Percentiles rank a stretch among this genome's conserved stretches.
Evolutionary conservation across 257 asterid genomes (phyloP).

Genomic region (Solanum microdontum): DNA sequence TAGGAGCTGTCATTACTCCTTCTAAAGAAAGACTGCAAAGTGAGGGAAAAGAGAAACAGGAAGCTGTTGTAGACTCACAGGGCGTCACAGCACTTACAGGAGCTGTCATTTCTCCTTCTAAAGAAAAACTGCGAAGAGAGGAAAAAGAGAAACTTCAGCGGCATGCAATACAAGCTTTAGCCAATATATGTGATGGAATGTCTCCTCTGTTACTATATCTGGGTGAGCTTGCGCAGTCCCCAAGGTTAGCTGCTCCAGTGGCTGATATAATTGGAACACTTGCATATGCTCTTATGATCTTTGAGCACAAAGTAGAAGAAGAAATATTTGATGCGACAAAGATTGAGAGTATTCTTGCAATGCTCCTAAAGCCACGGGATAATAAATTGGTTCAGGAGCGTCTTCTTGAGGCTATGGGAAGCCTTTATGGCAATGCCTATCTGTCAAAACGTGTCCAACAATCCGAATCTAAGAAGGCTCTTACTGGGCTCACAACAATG

Average conservation of each 20-base stretch:
- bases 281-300: constrained; percentile 65
- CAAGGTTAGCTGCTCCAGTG: constrained; percentile 82
- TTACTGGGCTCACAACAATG: constrained; percentile 62
- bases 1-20: constrained; percentile 72
- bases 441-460: constrained; percentile 32
- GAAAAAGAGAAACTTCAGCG: constrained; percentile 56
- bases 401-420: constrained; percentile 72
- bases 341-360: constrained; percentile 47
- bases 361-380: constrained; percentile 80
- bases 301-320: constrained; percentile 34
- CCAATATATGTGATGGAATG: constrained; percentile 70
- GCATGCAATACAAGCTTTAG: constrained; percentile 61
- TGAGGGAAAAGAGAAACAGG: constrained; percentile 47
- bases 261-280: constrained; percentile 86
- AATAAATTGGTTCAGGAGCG: constrained; percentile 77
- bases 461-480: constrained; percentile 64
- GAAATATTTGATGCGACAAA: constrained; percentile 38
- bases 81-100: constrained; percentile 66
- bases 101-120: constrained; percentile 70
- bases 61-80: constrained; percentile 46
- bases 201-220: constrained; percentile 49
- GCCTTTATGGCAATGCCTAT: constrained; percentile 52
- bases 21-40: constrained; percentile 70
- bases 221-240: constrained; percentile 74
- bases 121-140: constrained; percentile 64